Base-by-base conservation (phyloP, 2,329 filamentous ascomycete genomes). In the Pezicula radicicola region DNA sequence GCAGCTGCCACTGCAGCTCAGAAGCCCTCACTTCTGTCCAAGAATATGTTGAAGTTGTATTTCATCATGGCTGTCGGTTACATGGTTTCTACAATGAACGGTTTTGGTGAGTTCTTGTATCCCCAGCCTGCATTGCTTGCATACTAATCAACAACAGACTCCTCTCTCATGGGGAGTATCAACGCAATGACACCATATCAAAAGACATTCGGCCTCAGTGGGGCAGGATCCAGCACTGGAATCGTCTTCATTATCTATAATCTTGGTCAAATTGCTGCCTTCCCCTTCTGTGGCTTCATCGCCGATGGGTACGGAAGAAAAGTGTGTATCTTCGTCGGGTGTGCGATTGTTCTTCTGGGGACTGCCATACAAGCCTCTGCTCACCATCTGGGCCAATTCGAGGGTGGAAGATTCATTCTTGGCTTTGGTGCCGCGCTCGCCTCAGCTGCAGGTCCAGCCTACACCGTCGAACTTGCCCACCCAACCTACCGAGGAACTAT, bases 381-480 rank as follows among this genome's bases (percentile, higher is more conserved):
- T 33, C 61, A 71, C 46, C 70, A 69, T 42, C 69, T 74, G 2
- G 70, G 67, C 9, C 74, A 78, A 53, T 84, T 85, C 65, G 79
- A 85, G 66, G 79, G 70, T 7, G 77, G 78, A 6, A 71, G 79
- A 21, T 80, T 81, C 60, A 60, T 81, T 21, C 71, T 81, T 18
- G 78, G 78, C 6, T 79, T 80, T 51, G 83, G 83, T 37, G 80
- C 83, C 40, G 75, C 78, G 2, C 80, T 87, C 53, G 77, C 79
- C 4, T 76, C 78, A 5, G 76, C 79, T 3, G 81, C 82, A 5
- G 83, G 79, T 1, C 84, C 84, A 2, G 77, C 81, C n/a, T 86
- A 85, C 62, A 78, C 80, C 15, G 78, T 82, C 42, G 84, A 88
- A 64, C 74, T 84, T 51, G 75, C 81, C 1, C 84, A 87, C 60